These are phyloP conservation scores for Termitomyces titanicus DNA, from an alignment of 768 basidiomycete genomes.

Conservation along the genomic window DNA sequence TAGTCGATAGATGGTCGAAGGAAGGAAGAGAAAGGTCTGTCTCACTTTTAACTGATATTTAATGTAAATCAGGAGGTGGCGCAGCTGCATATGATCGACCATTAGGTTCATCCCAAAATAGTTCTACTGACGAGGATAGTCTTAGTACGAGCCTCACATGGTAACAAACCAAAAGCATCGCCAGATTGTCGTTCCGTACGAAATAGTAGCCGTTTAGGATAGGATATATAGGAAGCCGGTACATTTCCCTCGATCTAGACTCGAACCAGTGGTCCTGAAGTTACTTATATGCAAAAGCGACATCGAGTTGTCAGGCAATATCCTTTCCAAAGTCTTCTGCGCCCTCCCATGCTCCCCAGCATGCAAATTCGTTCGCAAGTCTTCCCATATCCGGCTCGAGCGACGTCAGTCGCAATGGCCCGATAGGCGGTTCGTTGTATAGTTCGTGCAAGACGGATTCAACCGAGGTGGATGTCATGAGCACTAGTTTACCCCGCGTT, in stretches of 20 bases:
- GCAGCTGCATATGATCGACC: too few relatives aligned
- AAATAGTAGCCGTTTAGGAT: neutral
- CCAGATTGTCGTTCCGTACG: too few relatives aligned
- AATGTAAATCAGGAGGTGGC: neutral
- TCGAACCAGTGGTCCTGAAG: neutral
- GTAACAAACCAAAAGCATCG: too few relatives aligned
- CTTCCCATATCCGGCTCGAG: conserved; percentile 31
- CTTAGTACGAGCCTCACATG: too few relatives aligned
- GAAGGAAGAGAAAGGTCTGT: neutral
- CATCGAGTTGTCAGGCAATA: too few relatives aligned
- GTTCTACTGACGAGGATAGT: too few relatives aligned
- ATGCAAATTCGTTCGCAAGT: conserved; percentile 40
- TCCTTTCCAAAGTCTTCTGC: conserved; percentile 29
- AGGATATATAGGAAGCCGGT: too few relatives aligned
- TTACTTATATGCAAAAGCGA: too few relatives aligned
- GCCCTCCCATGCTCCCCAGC: conserved; percentile 41
- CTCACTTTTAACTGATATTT: neutral
- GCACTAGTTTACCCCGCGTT: conserved; percentile 30
- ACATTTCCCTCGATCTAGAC: neutral
- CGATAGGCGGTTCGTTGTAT: conserved; percentile 34
- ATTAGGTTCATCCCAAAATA: too few relatives aligned
- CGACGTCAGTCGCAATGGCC: conserved; percentile 31
- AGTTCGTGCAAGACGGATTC: conserved; percentile 28
- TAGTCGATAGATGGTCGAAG: neutral
- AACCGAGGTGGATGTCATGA: conserved; percentile 39